These are phyloP conservation scores for Hypoxylon sp. DNA, from an alignment of 2,329 filamentous ascomycete genomes.

Conservation along the genomic window DNA sequence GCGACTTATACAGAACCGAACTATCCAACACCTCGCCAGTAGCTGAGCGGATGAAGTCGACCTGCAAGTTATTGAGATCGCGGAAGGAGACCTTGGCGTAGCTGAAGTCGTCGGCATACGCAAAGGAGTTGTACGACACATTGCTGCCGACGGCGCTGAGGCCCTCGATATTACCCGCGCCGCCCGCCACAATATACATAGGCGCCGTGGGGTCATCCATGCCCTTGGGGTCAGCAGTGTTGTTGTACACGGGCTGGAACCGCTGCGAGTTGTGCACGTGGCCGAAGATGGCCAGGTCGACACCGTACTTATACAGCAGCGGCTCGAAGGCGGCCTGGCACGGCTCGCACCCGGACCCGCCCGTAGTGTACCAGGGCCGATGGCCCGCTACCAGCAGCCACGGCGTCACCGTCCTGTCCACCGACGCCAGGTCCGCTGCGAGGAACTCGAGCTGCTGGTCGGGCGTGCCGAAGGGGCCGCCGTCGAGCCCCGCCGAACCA, in stretches of 20 bases:
- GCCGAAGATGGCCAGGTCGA: slow-evolving; percentile 64
- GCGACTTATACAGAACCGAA: slow-evolving; percentile 58
- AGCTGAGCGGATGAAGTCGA: slow-evolving; percentile 59
- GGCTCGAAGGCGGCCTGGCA: slow-evolving; percentile 63
- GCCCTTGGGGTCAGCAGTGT: slow-evolving; percentile 48
- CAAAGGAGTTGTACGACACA: slow-evolving; percentile 55
- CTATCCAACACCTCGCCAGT: slow-evolving; percentile 59
- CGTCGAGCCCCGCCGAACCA: slow-evolving; percentile 52
- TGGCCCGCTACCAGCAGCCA: slow-evolving; percentile 59
- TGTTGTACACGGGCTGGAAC: slow-evolving; percentile 53
- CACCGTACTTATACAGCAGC: slow-evolving; percentile 62
- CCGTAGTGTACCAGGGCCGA: slow-evolving; percentile 57
- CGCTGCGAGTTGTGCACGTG: slow-evolving; percentile 67
- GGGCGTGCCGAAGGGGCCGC: slow-evolving; percentile 58
- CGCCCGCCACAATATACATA: slow-evolving; percentile 64
- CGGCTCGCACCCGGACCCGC: slow-evolving; percentile 49
- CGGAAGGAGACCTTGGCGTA: slow-evolving; percentile 58
- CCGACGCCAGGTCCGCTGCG: slow-evolving; percentile 61
- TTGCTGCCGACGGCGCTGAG: slow-evolving; percentile 53
- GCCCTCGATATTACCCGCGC: slow-evolving; percentile 65
- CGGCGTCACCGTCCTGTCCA: slow-evolving; percentile 63
- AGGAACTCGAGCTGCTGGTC: slow-evolving; percentile 63
- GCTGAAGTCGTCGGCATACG: slow-evolving; percentile 60
- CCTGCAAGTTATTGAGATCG: slow-evolving; percentile 54
- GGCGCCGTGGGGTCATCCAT: slow-evolving; percentile 52